These are phyloP conservation scores for Rhodotorula sp. DNA, from an alignment of 1,284 basidiomycete genomes.

Conservation along the genomic window DNA sequence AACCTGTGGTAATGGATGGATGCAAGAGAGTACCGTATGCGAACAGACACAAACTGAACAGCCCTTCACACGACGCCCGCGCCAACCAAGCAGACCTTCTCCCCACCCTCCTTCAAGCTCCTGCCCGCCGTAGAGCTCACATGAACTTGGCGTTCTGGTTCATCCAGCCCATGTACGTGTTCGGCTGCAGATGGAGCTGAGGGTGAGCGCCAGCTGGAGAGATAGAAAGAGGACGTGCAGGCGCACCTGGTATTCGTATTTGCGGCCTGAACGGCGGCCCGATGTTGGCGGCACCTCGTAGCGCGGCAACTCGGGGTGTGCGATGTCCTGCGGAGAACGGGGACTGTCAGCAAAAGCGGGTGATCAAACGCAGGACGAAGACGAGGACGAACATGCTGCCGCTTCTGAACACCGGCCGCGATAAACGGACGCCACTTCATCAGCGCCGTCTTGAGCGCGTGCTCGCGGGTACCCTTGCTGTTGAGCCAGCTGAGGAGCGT, in stretches of 20 bases:
- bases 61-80: too few species aligned
- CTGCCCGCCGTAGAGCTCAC: neutral
- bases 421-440: conserved; percentile 85
- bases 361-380: too few species aligned
- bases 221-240: neutral
- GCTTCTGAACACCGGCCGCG: conserved; percentile 60
- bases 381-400: conserved; percentile 22
- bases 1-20: too few species aligned
- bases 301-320: conserved; percentile 20
- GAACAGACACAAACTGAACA: neutral
- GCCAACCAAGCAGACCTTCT: too few species aligned
- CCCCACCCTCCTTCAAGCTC: too few species aligned
- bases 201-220: neutral
- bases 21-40: neutral
- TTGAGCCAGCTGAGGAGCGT: conserved; percentile 87
- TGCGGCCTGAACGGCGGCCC: conserved; percentile 15
- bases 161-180: conserved; percentile 24
- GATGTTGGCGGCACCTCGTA: conserved; percentile 6
- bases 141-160: conserved; percentile 15
- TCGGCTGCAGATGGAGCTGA: neutral
- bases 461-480: conserved; percentile 82
- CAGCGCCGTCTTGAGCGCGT: conserved; percentile 74
- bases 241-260: conserved; percentile 6
- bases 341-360: neutral
- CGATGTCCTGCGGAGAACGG: conserved; percentile 10